These are phyloP conservation scores for Rosa persica DNA, from an alignment of 306 rosid genomes.

Conservation along the genomic window DNA sequence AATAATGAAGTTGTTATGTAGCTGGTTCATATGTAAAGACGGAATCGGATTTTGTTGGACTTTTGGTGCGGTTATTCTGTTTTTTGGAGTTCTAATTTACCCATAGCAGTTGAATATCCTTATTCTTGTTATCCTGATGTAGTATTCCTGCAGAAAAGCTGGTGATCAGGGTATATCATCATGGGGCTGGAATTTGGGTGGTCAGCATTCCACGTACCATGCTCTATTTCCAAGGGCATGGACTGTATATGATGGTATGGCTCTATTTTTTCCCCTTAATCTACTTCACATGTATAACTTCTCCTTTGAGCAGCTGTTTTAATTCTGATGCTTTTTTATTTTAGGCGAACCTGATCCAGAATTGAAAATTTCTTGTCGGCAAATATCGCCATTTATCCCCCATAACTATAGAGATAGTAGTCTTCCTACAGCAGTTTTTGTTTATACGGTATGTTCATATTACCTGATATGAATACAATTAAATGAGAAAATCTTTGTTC, in stretches of 20 bases:
- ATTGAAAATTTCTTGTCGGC: constrained; percentile 88
- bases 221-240: constrained; percentile 99
- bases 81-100: not conserved
- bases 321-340: constrained; percentile 19
- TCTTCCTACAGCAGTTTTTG: constrained; percentile 95
- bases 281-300: constrained; percentile 1
- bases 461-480: not conserved
- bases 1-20: not conserved
- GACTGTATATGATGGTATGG: constrained; percentile 94
- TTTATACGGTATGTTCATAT: constrained; percentile 65
- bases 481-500: constrained; percentile 2
- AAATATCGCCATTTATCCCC: constrained; percentile 95
- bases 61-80: not conserved
- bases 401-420: constrained; percentile 95
- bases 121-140: constrained; percentile 16
- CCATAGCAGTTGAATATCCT: constrained; percentile 6
- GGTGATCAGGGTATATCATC: constrained; percentile 90
- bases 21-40: not conserved
- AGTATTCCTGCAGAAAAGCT: constrained; percentile 48
- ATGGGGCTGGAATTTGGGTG: constrained; percentile 97
- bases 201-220: constrained; percentile 98
- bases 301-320: constrained; percentile 15
- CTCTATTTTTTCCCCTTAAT: constrained; percentile 21
- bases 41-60: not conserved
- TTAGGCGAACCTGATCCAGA: constrained; percentile 99